A percentile compares a stretch with the other conserved stretches of the same genome.
phyloP scores from a whole-genome alignment of 1,139 yeast species.

The Petasospora fabianii region DNA sequence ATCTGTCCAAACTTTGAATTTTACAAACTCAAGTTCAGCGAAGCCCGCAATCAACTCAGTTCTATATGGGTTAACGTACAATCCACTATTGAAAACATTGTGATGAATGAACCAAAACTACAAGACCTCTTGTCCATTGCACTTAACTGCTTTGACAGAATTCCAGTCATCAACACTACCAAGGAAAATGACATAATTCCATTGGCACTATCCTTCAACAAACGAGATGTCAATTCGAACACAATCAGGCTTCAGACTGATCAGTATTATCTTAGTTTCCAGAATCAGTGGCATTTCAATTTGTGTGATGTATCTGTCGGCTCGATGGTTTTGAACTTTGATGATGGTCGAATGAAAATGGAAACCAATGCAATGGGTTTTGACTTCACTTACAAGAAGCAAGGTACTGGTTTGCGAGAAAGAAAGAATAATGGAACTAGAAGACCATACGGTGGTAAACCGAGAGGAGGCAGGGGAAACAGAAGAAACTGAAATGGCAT shows the following conservation, averaged over 20 bases:
- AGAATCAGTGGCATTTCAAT: constrained; percentile 76
- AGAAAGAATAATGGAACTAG: constrained; percentile 16
- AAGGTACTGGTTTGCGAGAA: constrained; percentile 21
- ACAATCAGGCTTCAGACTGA: constrained; percentile 40
- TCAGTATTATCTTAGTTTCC: constrained; percentile 57
- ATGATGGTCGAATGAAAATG: constrained; percentile 14
- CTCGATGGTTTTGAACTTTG: constrained; percentile 10
- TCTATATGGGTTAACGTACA: constrained; percentile 63
- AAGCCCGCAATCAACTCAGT: constrained; percentile 58
- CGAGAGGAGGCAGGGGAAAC: constrained; percentile 12
- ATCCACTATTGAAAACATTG: constrained; percentile 43
- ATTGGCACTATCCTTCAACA: constrained; percentile 32
- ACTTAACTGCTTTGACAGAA: constrained; percentile 58
- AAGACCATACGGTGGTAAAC: constrained; percentile 15
- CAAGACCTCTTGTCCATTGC: constrained; percentile 47
- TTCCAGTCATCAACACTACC: constrained; percentile 50
- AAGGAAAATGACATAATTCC: constrained; percentile 41
- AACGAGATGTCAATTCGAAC: constrained; percentile 29
- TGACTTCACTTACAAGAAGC: constrained; percentile 42
- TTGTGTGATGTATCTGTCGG: constrained; percentile 47
- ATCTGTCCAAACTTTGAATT: constrained; percentile 61
- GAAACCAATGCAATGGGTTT: constrained; percentile 31
- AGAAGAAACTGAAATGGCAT: constrained; percentile 7
- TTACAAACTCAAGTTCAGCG: constrained; percentile 58
- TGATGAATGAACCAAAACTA: constrained; percentile 35